Percentiles rank a stretch among this genome's conserved stretches.
Conservation (phyloP, 345 rosid genomes). For the Eutrema japonicum region DNA sequence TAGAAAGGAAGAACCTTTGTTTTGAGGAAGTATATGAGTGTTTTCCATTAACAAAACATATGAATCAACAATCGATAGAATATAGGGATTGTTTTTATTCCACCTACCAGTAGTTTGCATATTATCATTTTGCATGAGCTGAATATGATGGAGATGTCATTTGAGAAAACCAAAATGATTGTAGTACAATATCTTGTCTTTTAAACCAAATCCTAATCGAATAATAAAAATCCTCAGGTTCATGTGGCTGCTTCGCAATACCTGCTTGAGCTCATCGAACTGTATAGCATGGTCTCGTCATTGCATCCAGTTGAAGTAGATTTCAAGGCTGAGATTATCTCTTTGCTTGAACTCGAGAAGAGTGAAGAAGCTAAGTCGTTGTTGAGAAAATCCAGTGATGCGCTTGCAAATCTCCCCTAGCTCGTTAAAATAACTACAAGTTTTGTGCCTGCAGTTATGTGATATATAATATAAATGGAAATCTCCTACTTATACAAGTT, state of each 20-base stretch:
- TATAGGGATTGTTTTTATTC: neutral
- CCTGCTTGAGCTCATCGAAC: conserved; percentile 59
- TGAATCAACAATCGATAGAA: neutral
- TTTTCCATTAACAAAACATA: neutral
- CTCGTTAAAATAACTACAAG: conserved; percentile 13
- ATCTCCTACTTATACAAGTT: conserved; percentile 8
- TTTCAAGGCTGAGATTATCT: conserved; percentile 59
- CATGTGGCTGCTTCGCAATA: conserved; percentile 83
- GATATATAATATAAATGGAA: neutral
- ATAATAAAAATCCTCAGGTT: conserved; percentile 51
- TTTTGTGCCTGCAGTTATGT: neutral
- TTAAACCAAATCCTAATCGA: neutral
- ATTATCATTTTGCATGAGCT: conserved; percentile 11
- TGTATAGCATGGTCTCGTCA: conserved; percentile 48
- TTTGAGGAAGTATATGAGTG: neutral
- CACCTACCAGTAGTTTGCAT: conserved; percentile 1
- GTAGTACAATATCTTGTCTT: conserved; percentile 4
- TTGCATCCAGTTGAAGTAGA: conserved; percentile 42
- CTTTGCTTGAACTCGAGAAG: conserved; percentile 71
- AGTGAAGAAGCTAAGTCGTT: conserved; percentile 73
- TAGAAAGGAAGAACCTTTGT: neutral
- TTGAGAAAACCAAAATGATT: conserved; percentile 15
- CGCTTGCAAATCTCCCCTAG: conserved; percentile 47
- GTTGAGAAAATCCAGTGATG: conserved; percentile 63
- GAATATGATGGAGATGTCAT: neutral